Conservation (phyloP, 176 grass and related monocot genomes). For the Luzula sylvatica region DNA sequence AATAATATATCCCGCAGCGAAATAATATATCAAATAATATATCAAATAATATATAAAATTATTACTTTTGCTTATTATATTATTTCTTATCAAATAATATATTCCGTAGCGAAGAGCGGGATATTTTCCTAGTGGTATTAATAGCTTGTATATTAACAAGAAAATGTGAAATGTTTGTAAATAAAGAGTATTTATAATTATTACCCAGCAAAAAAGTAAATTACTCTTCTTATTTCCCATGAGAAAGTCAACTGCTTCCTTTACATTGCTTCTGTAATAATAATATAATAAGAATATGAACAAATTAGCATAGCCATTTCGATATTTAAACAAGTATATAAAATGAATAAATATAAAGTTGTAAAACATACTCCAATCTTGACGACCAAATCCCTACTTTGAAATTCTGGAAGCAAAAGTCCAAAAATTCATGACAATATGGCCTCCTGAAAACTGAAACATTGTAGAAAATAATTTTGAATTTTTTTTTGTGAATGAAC, state of each 20-base stretch:
- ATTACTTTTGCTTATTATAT: too few relatives aligned
- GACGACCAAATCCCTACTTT: slow-evolving; percentile 74
- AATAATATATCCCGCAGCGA: too few relatives aligned
- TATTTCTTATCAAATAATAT: too few relatives aligned
- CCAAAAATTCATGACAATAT: slow-evolving; percentile 64
- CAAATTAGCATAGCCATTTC: slow-evolving; percentile 16
- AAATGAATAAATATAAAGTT: slow-evolving; percentile 11
- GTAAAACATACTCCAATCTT: slow-evolving; percentile 43
- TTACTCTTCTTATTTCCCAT: slow-evolving; percentile 43
- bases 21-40: too few relatives aligned
- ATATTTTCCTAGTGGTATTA: slow-evolving; percentile 18
- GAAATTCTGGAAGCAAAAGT: slow-evolving; percentile 53
- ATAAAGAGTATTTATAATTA: slow-evolving; percentile 8
- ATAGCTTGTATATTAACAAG: slow-evolving; percentile 19
- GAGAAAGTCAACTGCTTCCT: slow-evolving; percentile 36
- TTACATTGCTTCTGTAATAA: slow-evolving; percentile 53
- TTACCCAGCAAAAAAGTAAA: slow-evolving; percentile 85
- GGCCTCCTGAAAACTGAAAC: slow-evolving; percentile 65
- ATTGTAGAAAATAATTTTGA: slow-evolving; percentile 2
- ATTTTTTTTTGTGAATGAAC: too few relatives aligned
- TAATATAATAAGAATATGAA: background rate
- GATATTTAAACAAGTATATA: slow-evolving; percentile 19
- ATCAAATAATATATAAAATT: too few relatives aligned
- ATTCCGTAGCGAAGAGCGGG: too few relatives aligned
- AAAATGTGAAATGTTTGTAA: background rate